A percentile compares a stretch with the other conserved stretches of the same genome.
Conservation (phyloP, 805 yeast species). For the Saturnispora silvae region DNA sequence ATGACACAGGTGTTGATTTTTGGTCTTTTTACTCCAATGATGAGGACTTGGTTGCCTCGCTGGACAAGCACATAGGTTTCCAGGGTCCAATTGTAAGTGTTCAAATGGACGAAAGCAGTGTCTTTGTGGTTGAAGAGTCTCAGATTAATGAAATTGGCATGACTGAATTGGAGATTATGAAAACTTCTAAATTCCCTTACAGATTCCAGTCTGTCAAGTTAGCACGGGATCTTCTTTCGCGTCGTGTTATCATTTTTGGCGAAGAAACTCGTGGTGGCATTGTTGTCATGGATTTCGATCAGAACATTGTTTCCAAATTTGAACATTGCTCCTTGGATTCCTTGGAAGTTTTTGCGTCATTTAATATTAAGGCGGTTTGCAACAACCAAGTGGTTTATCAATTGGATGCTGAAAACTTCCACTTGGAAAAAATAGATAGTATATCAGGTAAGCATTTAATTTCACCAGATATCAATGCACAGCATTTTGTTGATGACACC, state of each 20-base stretch:
- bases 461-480: conserved; percentile 6
- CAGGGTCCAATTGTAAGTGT: too few relatives aligned
- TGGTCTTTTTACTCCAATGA: conserved; percentile 1
- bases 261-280: not conserved
- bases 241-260: not conserved
- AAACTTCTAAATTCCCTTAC: too few relatives aligned
- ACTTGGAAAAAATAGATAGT: not conserved
- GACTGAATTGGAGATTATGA: too few relatives aligned
- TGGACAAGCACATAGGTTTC: too few relatives aligned
- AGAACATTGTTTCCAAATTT: not conserved
- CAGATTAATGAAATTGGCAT: too few relatives aligned
- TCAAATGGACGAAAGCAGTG: too few relatives aligned
- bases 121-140: too few relatives aligned
- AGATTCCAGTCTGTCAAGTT: conserved; percentile 1
- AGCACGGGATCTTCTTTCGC: not conserved
- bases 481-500: not conserved
- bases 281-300: not conserved
- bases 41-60: too few relatives aligned
- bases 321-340: conserved; percentile 5
- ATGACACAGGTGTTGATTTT: conserved; percentile 1
- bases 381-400: conserved; percentile 5
- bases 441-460: conserved; percentile 5
- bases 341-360: conserved; percentile 1
- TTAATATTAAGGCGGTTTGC: conserved; percentile 8
- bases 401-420: conserved; percentile 3